phyloP scores from a whole-genome alignment of 257 asterid species.

The Paraleonurus japonicus region DNA sequence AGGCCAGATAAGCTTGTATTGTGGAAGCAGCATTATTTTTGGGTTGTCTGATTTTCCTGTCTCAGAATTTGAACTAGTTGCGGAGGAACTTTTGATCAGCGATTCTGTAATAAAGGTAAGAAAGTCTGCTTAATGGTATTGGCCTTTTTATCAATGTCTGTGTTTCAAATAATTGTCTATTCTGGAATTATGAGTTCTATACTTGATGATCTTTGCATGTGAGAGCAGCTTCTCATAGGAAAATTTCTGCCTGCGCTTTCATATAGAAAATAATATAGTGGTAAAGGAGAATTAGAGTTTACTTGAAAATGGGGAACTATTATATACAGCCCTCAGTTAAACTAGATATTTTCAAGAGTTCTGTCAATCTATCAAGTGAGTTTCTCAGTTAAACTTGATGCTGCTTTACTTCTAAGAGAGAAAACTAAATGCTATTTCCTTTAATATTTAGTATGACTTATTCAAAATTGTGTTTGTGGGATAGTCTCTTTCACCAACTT shows the following conservation, averaged over 20 bases:
- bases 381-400: neutral
- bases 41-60: conserved; percentile 85
- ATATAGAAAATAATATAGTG: neutral
- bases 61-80: conserved; percentile 96
- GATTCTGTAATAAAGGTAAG: conserved; percentile 81
- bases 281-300: neutral
- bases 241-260: conserved; percentile 12
- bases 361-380: neutral
- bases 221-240: conserved; percentile 2
- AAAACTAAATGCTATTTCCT: neutral
- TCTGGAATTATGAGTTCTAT: conserved; percentile 6
- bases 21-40: conserved; percentile 81
- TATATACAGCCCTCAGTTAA: neutral
- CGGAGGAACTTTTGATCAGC: conserved; percentile 97
- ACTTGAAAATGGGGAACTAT: conserved; percentile 4
- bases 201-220: neutral
- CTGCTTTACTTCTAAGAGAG: conserved; percentile 2
- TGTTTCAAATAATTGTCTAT: neutral
- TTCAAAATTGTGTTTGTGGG: neutral
- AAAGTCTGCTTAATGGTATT: neutral
- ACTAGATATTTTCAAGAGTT: neutral
- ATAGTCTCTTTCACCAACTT: neutral
- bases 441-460: neutral
- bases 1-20: conserved; percentile 89
- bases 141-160: neutral